Evolutionary conservation across 2,329 filamentous ascomycete species (phyloP).

Genomic region (Amauroascus verrucosus): DNA sequence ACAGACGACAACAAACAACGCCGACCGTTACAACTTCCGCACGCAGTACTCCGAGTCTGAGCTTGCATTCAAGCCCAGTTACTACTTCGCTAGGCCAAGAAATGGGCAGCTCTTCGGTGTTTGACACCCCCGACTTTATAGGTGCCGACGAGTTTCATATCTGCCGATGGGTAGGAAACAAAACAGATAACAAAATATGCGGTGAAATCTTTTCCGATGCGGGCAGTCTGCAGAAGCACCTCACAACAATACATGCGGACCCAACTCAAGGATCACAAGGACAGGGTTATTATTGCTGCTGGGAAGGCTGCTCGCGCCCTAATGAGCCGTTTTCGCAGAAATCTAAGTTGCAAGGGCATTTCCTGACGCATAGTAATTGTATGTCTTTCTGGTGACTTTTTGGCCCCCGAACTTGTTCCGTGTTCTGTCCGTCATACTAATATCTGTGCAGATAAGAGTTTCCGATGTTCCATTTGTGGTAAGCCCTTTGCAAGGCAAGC

Average conservation of each 20-base stretch:
- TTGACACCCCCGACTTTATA: slow-evolving; percentile 30
- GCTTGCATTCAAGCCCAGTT: slow-evolving; percentile 21
- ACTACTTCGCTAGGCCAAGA: slow-evolving; percentile 32
- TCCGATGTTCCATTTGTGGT: slow-evolving; percentile 33
- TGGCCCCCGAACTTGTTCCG: not conserved
- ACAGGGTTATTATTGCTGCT: slow-evolving; percentile 37
- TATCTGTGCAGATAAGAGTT: slow-evolving; percentile 30
- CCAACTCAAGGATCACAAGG: slow-evolving; percentile 31
- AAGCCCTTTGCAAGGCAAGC: slow-evolving; percentile 36
- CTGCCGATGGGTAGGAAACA: slow-evolving; percentile 29
- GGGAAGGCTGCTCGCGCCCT: slow-evolving; percentile 35
- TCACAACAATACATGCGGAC: slow-evolving; percentile 29
- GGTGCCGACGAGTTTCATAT: slow-evolving; percentile 28
- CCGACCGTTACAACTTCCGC: slow-evolving; percentile 7
- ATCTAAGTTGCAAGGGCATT: slow-evolving; percentile 37
- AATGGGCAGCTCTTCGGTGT: slow-evolving; percentile 25
- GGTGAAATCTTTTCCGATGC: slow-evolving; percentile 29
- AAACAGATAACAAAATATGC: slow-evolving; percentile 20
- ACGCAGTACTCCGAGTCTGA: slow-evolving; percentile 11
- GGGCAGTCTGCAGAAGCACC: slow-evolving; percentile 33
- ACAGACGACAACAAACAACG: not conserved
- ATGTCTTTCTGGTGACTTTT: slow-evolving; percentile 13
- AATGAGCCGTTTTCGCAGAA: slow-evolving; percentile 38
- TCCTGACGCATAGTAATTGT: slow-evolving; percentile 38
- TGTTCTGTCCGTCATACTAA: not conserved